Conservation (phyloP, 768 basidiomycete species). For the Lactarius trivialis region DNA sequence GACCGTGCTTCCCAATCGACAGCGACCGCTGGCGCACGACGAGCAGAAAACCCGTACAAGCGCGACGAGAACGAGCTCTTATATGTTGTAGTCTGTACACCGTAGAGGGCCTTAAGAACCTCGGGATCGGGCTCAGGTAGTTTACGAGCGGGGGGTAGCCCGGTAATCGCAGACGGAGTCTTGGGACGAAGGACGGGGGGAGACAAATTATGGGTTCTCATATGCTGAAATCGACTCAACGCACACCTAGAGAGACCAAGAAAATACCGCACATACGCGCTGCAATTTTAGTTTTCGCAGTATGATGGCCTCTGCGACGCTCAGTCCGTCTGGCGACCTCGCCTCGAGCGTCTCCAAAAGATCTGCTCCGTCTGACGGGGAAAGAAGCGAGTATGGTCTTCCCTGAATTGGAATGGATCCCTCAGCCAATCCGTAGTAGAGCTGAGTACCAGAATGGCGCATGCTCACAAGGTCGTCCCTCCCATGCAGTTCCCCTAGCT, state of each 20-base stretch:
- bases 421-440: background rate
- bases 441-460: background rate
- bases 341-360: constrained; percentile 11
- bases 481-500: constrained; percentile 7
- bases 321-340: constrained; percentile 1
- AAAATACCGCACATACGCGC: constrained; percentile 1
- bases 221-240: constrained; percentile 4
- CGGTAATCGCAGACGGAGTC: constrained; percentile 30
- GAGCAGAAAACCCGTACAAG: constrained; percentile 38
- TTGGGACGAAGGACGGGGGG: constrained; percentile 16
- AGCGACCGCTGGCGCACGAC: constrained; percentile 40
- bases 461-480: constrained; percentile 19
- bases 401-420: background rate
- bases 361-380: constrained; percentile 8
- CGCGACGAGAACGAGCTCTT: constrained; percentile 61
- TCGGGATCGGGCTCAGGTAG: constrained; percentile 26
- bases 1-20: constrained; percentile 67
- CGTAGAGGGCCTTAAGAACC: constrained; percentile 46
- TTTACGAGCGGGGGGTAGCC: constrained; percentile 29
- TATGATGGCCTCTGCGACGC: constrained; percentile 16
- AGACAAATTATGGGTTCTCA: constrained; percentile 24
- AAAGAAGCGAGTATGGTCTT: constrained; percentile 19
- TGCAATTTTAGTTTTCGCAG: constrained; percentile 24
- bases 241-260: background rate
- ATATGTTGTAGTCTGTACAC: constrained; percentile 58